Evolutionary conservation across 116 monocot genomes (phyloP), one percentile per base, ranked within the genome.

Genomic region (Dioscorea cayenensis): DNA sequence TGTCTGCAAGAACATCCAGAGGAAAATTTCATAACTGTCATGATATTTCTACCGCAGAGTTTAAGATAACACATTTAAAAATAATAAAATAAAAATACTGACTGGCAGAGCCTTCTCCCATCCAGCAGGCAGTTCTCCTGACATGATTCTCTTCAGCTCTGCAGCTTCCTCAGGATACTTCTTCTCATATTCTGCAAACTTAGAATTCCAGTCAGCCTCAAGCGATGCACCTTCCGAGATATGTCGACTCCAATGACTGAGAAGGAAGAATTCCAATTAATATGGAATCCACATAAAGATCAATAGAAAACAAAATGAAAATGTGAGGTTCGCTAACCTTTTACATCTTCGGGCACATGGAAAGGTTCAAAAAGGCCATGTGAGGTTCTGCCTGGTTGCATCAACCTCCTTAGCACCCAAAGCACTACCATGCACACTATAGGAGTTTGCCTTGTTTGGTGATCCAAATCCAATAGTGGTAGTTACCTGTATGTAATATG

Each of bases 211-310:
- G 17, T 86, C 76, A 58, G 85, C 74, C 77, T 99, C 99, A 66
- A 94, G 75, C 20, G 89, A 70, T 63, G 94, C 94, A 66, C 99
- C 99, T 51, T 84, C 75, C 0, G 89, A 60, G 16, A 71, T 69
- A 76, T 99, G 99, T 50, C 87, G 89, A 78, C 99, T 94, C 99
- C 99, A 99, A 66, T 99, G 99, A 25, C 99, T 99, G 75, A 17
- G 12, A 76, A 69, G 19, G 28, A 19, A 55, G 17, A 12, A 18
- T 16, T 16, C 55, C 10, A 55, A 55, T 55, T 0, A 18, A 55
- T 55, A 1, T 16, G n/a, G 17, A 16, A 55, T 55, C 1, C 55
- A 18, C 1, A 16, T 5, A 0, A 52, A 16, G n/a, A 55, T 55
- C 32, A 32, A 2, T 18, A n/a, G n/a, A 55, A 55, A 55, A 55